Evolutionary conservation across 2,329 filamentous ascomycete genomes (phyloP).

Genomic region (Fusarium avenaceum): DNA sequence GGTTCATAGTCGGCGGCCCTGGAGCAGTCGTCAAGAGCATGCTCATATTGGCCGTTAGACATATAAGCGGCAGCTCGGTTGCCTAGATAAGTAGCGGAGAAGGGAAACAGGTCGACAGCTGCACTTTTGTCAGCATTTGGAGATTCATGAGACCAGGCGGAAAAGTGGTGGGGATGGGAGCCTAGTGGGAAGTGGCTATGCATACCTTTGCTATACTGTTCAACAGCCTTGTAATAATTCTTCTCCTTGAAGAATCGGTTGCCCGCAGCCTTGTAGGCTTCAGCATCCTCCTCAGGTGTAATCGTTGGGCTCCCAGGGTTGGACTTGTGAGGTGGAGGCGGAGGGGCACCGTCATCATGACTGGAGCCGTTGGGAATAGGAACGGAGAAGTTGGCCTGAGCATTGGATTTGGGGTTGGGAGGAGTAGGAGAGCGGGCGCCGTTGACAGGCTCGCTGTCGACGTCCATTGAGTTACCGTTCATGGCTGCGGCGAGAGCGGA

Average conservation of each 20-base stretch:
- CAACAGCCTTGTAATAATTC: conserved; percentile 88
- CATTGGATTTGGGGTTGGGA: conserved; percentile 55
- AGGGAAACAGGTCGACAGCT: conserved; percentile 91
- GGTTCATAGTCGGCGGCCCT: conserved; percentile 86
- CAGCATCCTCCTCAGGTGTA: conserved; percentile 78
- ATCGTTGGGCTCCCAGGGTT: conserved; percentile 71
- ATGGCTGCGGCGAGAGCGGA: conserved; percentile 73
- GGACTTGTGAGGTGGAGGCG: conserved; percentile 79
- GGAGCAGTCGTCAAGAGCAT: conserved; percentile 89
- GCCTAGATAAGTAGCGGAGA: conserved; percentile 89
- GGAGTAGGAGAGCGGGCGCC: conserved; percentile 64
- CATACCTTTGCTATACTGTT: conserved; percentile 94
- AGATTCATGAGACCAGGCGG: conserved; percentile 8
- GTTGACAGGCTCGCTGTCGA: conserved; percentile 75
- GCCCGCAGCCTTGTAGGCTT: conserved; percentile 90
- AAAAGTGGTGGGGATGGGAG: conserved; percentile 1
- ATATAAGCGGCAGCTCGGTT: conserved; percentile 97
- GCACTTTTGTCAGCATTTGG: conserved; percentile 42
- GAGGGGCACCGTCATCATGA: conserved; percentile 66
- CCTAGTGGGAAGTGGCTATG: conserved; percentile 4
- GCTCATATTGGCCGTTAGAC: conserved; percentile 81
- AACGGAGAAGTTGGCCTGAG: conserved; percentile 63
- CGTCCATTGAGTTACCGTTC: conserved; percentile 79
- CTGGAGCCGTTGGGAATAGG: conserved; percentile 65
- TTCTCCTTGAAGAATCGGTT: conserved; percentile 98